Evolutionary conservation across 1,139 yeast genomes (phyloP).

Genomic region (Sugiyamaella pinicola): DNA sequence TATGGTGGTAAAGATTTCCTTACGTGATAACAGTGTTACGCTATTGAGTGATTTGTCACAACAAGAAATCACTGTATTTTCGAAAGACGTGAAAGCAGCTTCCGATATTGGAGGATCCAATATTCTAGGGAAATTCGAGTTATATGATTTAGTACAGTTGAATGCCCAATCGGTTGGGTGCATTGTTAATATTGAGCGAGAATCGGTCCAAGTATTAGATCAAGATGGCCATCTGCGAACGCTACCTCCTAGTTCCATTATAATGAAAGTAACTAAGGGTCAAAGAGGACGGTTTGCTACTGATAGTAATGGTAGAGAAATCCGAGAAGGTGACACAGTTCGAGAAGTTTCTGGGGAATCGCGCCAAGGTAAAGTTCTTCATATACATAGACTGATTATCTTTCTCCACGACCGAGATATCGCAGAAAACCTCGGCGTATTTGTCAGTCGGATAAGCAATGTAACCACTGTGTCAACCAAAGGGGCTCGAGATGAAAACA

Average conservation of each 20-base stretch:
- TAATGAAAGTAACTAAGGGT: constrained; percentile 66
- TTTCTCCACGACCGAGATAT: constrained; percentile 80
- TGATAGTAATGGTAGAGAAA: constrained; percentile 80
- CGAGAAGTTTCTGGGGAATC: constrained; percentile 77
- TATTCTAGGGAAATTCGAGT: constrained; percentile 71
- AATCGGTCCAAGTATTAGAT: constrained; percentile 75
- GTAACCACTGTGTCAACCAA: constrained; percentile 85
- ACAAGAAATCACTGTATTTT: constrained; percentile 87
- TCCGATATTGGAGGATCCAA: constrained; percentile 55
- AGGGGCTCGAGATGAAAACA: constrained; percentile 60
- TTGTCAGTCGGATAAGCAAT: constrained; percentile 73
- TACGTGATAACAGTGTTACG: constrained; percentile 74
- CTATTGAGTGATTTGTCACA: constrained; percentile 86
- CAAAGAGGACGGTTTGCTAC: constrained; percentile 64
- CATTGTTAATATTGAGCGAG: constrained; percentile 86
- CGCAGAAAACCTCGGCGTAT: constrained; percentile 87
- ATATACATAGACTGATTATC: constrained; percentile 76
- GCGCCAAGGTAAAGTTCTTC: constrained; percentile 85
- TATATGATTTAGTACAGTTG: constrained; percentile 87
- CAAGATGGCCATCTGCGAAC: constrained; percentile 78
- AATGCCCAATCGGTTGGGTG: constrained; percentile 89
- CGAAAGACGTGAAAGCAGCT: constrained; percentile 69
- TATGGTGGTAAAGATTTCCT: constrained; percentile 74
- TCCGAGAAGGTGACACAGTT: constrained; percentile 88
- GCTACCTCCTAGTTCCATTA: constrained; percentile 76